phyloP scores from a whole-genome alignment of 2,329 filamentous ascomycete species.

The Colletotrichum sp. region DNA sequence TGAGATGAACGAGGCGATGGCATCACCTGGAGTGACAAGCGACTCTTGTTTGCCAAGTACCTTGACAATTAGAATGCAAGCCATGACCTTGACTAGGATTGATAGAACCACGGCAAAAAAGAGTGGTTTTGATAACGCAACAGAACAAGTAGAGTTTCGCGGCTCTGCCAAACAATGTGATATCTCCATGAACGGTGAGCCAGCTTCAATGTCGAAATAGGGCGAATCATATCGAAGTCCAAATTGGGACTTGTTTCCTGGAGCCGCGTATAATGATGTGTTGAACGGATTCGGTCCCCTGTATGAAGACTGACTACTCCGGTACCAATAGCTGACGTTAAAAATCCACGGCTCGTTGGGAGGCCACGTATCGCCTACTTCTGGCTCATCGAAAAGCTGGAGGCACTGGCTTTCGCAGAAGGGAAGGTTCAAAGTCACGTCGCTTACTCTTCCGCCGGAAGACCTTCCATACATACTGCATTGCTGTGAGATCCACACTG shows the following conservation, averaged over 20 bases:
- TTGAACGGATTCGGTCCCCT: too few relatives aligned
- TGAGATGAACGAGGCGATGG: background rate
- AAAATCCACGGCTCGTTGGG: too few relatives aligned
- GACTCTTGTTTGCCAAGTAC: background rate
- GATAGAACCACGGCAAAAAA: background rate
- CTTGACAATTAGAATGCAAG: background rate
- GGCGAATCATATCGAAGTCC: background rate
- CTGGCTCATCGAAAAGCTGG: too few relatives aligned
- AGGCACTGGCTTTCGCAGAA: too few relatives aligned
- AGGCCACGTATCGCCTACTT: too few relatives aligned
- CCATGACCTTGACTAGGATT: background rate
- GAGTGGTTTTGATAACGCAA: background rate
- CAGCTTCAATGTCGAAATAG: background rate
- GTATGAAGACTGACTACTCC: too few relatives aligned
- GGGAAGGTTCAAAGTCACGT: too few relatives aligned
- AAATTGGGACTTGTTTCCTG: accelerated
- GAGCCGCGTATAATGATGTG: background rate
- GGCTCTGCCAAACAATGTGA: background rate
- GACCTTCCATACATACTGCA: too few relatives aligned
- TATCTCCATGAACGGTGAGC: background rate
- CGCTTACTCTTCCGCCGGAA: too few relatives aligned
- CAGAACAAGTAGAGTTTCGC: accelerated
- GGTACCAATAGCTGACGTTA: too few relatives aligned
- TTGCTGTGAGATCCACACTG: too few relatives aligned
- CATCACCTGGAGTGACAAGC: background rate